phyloP scores from a whole-genome alignment of 2,329 filamentous ascomycete genomes.

The Rhinocladiella mackenziei region DNA sequence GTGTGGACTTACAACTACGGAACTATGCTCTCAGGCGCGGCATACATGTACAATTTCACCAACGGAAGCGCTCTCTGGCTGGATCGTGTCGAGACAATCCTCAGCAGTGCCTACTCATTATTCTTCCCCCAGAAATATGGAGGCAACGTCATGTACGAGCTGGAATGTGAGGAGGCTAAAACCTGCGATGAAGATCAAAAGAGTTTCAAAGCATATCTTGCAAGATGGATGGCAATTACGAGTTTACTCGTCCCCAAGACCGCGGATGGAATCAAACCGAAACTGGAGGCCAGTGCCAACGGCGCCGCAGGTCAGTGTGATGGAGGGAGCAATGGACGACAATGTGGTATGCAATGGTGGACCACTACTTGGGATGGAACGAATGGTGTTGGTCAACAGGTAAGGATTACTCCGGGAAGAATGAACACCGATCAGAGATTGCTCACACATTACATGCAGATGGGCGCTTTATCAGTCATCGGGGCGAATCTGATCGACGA shows the following conservation, averaged over 20 bases:
- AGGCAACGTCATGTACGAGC: conserved; percentile 55
- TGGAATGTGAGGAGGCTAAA: conserved; percentile 52
- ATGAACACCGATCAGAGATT: neutral
- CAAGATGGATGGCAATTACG: conserved; percentile 56
- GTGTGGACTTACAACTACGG: conserved; percentile 58
- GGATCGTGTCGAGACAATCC: conserved; percentile 47
- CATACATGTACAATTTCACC: conserved; percentile 54
- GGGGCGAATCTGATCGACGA: conserved; percentile 55
- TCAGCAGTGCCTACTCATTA: conserved; percentile 49
- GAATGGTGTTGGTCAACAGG: conserved; percentile 40
- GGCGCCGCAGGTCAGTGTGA: conserved; percentile 54
- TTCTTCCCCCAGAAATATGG: conserved; percentile 49
- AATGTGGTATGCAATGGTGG: conserved; percentile 43
- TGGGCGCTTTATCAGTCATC: conserved; percentile 62
- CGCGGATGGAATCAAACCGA: conserved; percentile 47
- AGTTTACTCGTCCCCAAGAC: conserved; percentile 57
- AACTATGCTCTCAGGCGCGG: conserved; percentile 52
- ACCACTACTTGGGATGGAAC: conserved; percentile 36
- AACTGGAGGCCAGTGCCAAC: conserved; percentile 50
- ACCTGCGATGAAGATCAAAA: conserved; percentile 60
- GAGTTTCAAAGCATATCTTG: conserved; percentile 62
- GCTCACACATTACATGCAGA: conserved; percentile 33
- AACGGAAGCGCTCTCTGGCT: conserved; percentile 51
- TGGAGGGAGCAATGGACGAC: conserved; percentile 47
- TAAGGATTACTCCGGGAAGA: conserved; percentile 27